A percentile compares a stretch with the other conserved stretches of the same genome.
Evolutionary conservation across 23 red algal genomes (phyloP).

Genomic region (Porphyridium purpureum): DNA sequence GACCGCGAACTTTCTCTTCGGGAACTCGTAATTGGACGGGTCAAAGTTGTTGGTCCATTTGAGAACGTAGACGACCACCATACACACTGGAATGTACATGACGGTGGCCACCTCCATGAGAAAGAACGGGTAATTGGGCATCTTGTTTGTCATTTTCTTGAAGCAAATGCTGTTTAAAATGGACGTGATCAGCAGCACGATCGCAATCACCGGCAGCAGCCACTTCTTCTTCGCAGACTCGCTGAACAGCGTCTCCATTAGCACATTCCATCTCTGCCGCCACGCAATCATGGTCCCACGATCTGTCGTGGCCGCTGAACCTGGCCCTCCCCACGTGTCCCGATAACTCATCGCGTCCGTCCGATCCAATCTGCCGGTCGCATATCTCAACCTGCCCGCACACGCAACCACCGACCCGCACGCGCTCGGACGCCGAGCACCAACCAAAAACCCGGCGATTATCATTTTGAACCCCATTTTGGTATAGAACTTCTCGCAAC

Average conservation of each 20-base stretch:
- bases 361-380: too few relatives aligned
- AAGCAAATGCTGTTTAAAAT: constrained; percentile 5
- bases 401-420: too few relatives aligned
- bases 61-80: not conserved
- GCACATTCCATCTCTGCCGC: too few relatives aligned
- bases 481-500: too few relatives aligned
- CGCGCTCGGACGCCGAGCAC: too few relatives aligned
- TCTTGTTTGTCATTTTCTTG: constrained; percentile 14
- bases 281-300: too few relatives aligned
- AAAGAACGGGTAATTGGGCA: constrained; percentile 17
- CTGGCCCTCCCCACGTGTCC: too few relatives aligned
- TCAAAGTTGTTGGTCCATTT: not conserved
- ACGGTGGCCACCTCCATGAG: constrained; percentile 1
- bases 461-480: too few relatives aligned
- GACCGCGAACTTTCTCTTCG: constrained; percentile 7
- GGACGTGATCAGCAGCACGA: constrained; percentile 1
- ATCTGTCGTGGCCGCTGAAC: too few relatives aligned
- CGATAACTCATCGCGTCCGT: too few relatives aligned
- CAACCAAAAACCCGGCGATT: too few relatives aligned
- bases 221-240: not conserved
- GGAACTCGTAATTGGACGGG: not conserved
- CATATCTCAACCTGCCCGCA: too few relatives aligned
- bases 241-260: not conserved
- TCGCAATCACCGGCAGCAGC: constrained; percentile 2
- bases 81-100: constrained; percentile 5